Evolutionary conservation across 2,329 filamentous ascomycete species (phyloP).

Genomic region (Fusarium marasasianum): DNA sequence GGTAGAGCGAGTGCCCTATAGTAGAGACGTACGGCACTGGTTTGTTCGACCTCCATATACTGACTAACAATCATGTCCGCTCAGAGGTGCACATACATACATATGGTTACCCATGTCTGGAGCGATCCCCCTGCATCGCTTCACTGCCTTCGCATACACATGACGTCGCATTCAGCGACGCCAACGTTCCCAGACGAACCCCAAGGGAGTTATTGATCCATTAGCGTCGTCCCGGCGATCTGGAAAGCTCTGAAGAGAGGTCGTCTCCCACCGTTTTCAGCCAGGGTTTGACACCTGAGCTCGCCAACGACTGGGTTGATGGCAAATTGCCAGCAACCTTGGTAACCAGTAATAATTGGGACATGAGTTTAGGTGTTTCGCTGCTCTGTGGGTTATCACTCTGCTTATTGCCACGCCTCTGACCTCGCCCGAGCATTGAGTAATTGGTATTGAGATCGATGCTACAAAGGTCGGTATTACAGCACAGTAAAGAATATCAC

Average conservation of each 20-base stretch:
- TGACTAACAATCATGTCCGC: background rate
- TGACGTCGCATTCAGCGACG: slow-evolving; percentile 26
- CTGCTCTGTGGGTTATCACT: background rate
- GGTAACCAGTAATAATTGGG: background rate
- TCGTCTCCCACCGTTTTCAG: slow-evolving; percentile 24
- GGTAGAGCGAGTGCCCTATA: background rate
- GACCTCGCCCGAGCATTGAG: slow-evolving; percentile 11
- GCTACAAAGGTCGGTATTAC: slow-evolving; percentile 18
- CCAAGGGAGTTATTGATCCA: slow-evolving; percentile 16
- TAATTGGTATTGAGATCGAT: slow-evolving; percentile 11
- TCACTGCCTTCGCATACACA: slow-evolving; percentile 17
- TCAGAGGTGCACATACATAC: background rate
- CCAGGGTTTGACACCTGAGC: slow-evolving; percentile 22
- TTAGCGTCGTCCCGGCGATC: slow-evolving; percentile 44
- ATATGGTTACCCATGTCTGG: background rate
- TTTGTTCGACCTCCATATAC: background rate
- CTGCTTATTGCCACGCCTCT: slow-evolving; percentile 33
- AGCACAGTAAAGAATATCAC: background rate
- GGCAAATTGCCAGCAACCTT: slow-evolving; percentile 27
- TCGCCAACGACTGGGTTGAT: slow-evolving; percentile 5
- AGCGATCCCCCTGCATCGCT: slow-evolving; percentile 11
- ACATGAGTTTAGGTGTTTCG: background rate
- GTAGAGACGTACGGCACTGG: background rate
- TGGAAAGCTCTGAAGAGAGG: slow-evolving; percentile 37
- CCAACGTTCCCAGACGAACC: slow-evolving; percentile 24